These are phyloP conservation scores for Rhypophila decipiens DNA, from an alignment of 495 filamentous ascomycete species.

Conservation along the genomic window DNA sequence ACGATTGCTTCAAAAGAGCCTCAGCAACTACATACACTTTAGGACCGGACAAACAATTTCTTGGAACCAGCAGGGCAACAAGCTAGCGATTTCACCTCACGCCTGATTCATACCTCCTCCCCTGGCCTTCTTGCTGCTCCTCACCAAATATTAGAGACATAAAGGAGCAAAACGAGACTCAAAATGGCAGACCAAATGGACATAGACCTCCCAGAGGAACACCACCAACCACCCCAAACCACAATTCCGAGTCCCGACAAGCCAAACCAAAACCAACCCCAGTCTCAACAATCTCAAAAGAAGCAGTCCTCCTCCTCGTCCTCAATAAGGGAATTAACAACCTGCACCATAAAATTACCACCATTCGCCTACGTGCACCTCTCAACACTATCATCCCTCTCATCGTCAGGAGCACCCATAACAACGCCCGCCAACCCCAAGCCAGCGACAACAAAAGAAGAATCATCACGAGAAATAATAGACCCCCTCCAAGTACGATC, in stretches of 20 bases:
- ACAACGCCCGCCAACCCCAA: slow-evolving; percentile 27
- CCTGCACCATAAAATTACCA: slow-evolving; percentile 29
- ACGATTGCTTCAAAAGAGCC: too few relatives aligned
- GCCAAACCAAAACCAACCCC: background rate
- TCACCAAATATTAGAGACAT: too few relatives aligned
- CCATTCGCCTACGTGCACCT: slow-evolving; percentile 39
- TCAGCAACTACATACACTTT: too few relatives aligned
- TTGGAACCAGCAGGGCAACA: too few relatives aligned
- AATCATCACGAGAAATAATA: slow-evolving; percentile 40
- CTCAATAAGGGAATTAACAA: slow-evolving; percentile 28
- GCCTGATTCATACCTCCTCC: too few relatives aligned
- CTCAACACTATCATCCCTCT: slow-evolving; percentile 10
- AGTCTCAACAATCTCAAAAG: slow-evolving; percentile 2
- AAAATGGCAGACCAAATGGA: background rate
- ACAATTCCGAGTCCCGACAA: background rate
- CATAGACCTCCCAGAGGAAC: slow-evolving; percentile 1
- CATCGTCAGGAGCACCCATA: slow-evolving; percentile 5
- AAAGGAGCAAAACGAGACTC: too few relatives aligned
- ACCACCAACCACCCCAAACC: background rate
- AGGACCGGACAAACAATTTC: too few relatives aligned
- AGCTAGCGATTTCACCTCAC: too few relatives aligned
- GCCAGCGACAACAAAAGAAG: too few relatives aligned
- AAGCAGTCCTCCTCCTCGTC: slow-evolving; percentile 29
- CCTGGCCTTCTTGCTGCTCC: too few relatives aligned
- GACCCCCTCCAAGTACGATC: slow-evolving; percentile 71